Evolutionary conservation across 495 filamentous ascomycete genomes (phyloP).

Genomic region (Venustampulla echinocandica): DNA sequence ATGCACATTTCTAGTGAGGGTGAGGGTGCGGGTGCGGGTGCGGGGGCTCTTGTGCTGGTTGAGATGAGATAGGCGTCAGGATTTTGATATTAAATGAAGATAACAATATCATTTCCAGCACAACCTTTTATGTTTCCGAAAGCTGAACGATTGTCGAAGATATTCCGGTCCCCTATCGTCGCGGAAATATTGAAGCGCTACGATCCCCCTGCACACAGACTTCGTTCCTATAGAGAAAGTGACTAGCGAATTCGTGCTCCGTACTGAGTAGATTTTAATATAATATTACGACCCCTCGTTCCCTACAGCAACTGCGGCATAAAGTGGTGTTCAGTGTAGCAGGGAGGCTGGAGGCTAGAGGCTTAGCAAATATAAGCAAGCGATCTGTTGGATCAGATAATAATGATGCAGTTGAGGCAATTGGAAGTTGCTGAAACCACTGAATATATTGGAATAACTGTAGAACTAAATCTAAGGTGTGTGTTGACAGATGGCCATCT

Average conservation of each 20-base stretch:
- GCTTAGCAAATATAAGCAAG: background rate
- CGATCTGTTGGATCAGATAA: too few species aligned
- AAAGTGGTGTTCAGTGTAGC: background rate
- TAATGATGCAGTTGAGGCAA: too few species aligned
- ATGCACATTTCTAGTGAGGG: background rate
- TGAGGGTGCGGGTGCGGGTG: background rate
- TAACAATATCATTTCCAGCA: background rate
- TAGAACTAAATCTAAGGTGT: too few species aligned
- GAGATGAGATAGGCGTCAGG: background rate
- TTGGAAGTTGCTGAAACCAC: too few species aligned
- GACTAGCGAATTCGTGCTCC: background rate
- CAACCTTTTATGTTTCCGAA: background rate
- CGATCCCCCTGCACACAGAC: too few species aligned
- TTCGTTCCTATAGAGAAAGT: background rate
- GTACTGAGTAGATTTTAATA: background rate
- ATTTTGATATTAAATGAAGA: background rate
- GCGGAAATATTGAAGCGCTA: too few species aligned
- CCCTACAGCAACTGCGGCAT: background rate
- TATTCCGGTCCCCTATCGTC: background rate
- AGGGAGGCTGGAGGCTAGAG: too few species aligned
- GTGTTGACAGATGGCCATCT: too few species aligned
- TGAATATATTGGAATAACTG: too few species aligned
- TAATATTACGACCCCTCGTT: background rate
- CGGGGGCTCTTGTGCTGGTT: background rate
- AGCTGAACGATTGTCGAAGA: background rate